Evolutionary conservation across 176 grass and related monocot genomes (phyloP).

Genomic region (Hyparrhenia diplandra): DNA sequence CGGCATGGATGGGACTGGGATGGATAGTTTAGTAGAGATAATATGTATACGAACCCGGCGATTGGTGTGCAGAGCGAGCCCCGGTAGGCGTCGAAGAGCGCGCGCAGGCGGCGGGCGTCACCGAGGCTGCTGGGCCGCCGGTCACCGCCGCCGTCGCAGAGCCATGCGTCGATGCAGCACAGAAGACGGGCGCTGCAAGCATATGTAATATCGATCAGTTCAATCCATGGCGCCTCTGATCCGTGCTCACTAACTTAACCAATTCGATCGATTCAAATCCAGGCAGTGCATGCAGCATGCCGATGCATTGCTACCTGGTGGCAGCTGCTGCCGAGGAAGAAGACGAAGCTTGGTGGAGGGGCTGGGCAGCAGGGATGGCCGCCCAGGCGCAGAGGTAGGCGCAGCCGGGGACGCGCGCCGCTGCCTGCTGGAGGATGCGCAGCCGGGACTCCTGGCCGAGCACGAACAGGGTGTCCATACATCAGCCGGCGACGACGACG

Average conservation of each 20-base stretch:
- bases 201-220: too few relatives aligned
- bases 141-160: constrained; percentile 16
- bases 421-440: constrained; percentile 43
- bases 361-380: background rate
- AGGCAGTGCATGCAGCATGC: too few relatives aligned
- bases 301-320: constrained; percentile 22
- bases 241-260: too few relatives aligned
- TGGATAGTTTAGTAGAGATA: too few relatives aligned
- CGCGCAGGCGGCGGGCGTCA: background rate
- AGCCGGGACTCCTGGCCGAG: constrained; percentile 38
- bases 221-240: background rate
- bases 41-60: constrained; percentile 22
- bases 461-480: constrained; percentile 40
- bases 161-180: constrained; percentile 45
- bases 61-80: constrained; percentile 37
- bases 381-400: constrained; percentile 51
- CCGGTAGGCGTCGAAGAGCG: constrained; percentile 60
- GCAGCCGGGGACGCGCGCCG: constrained; percentile 42
- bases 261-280: background rate
- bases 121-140: background rate
- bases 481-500: background rate
- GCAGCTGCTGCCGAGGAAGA: background rate
- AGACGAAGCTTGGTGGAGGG: background rate
- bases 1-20: background rate
- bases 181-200: constrained; percentile 1